Evolutionary conservation across 192 early-diverging fungal species (phyloP).

Genomic region (Geranomyces variabilis): DNA sequence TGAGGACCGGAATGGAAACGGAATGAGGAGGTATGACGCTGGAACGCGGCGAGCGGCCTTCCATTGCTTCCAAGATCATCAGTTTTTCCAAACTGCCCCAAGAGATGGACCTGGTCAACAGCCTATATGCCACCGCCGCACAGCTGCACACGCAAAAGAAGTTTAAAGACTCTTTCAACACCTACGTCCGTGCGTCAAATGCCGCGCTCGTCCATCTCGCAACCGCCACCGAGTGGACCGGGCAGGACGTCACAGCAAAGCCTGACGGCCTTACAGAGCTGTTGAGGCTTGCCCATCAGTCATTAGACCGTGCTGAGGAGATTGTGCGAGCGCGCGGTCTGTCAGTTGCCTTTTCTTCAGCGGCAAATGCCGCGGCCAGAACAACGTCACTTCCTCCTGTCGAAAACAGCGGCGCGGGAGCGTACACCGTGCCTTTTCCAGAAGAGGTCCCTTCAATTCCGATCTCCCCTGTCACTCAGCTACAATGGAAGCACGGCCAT

Average conservation of each 20-base stretch:
- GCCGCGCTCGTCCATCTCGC: conserved; percentile 18
- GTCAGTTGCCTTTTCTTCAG: background rate
- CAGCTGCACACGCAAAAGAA: background rate
- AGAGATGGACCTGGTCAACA: conserved; percentile 11
- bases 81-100: too few species aligned
- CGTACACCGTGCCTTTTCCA: conserved; percentile 17
- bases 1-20: too few species aligned
- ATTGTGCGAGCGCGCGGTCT: conserved; percentile 12
- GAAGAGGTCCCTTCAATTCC: conserved; percentile 21
- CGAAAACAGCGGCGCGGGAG: background rate
- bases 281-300: conserved; percentile 18
- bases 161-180: conserved; percentile 11
- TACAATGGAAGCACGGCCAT: conserved; percentile 21
- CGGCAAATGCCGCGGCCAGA: background rate
- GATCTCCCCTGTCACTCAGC: conserved; percentile 16
- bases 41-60: too few species aligned
- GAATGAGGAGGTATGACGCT: too few species aligned
- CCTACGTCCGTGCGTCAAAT: conserved; percentile 20
- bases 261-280: conserved; percentile 11
- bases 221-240: background rate
- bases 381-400: background rate
- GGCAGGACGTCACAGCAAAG: conserved; percentile 8
- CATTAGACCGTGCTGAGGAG: conserved; percentile 16
- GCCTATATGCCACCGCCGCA: background rate
- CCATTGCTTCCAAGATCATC: too few species aligned